A percentile compares a stretch with the other conserved stretches of the same genome.
phyloP scores from a whole-genome alignment of 331 rosid species.

The Pyracantha coccinea region DNA sequence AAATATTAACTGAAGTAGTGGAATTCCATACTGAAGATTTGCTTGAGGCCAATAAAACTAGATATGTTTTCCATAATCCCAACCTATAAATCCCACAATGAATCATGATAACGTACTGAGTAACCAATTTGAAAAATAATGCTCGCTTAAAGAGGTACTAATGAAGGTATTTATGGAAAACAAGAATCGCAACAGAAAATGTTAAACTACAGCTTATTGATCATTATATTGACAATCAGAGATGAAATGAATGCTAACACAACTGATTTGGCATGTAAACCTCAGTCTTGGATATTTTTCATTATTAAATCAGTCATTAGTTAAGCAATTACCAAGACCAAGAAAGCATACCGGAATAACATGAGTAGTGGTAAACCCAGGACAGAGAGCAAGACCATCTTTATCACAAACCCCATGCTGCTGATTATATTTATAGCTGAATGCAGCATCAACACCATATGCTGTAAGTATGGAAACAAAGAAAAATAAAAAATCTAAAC shows the following conservation, averaged over 20 bases:
- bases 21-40: not conserved
- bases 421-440: slow-evolving; percentile 88
- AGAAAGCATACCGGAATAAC: slow-evolving; percentile 78
- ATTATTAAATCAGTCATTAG: not conserved
- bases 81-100: not conserved
- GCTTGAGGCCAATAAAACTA: not conserved
- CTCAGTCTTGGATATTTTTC: not conserved
- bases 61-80: not conserved
- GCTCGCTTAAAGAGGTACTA: not conserved
- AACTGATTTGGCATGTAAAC: not conserved
- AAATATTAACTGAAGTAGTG: not conserved
- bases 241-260: not conserved
- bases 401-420: slow-evolving; percentile 72
- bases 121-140: not conserved
- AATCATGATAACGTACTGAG: not conserved
- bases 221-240: not conserved
- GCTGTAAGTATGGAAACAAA: slow-evolving; percentile 42
- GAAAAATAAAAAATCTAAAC: not conserved
- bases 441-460: slow-evolving; percentile 92
- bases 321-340: slow-evolving; percentile 5
- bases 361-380: slow-evolving; percentile 89
- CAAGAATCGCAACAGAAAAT: not conserved
- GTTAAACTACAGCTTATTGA: not conserved
- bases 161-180: not conserved
- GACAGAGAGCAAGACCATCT: slow-evolving; percentile 94